Evolutionary conservation across 106 monocot species (phyloP).

Genomic region (Dioscorea zingiberensis): DNA sequence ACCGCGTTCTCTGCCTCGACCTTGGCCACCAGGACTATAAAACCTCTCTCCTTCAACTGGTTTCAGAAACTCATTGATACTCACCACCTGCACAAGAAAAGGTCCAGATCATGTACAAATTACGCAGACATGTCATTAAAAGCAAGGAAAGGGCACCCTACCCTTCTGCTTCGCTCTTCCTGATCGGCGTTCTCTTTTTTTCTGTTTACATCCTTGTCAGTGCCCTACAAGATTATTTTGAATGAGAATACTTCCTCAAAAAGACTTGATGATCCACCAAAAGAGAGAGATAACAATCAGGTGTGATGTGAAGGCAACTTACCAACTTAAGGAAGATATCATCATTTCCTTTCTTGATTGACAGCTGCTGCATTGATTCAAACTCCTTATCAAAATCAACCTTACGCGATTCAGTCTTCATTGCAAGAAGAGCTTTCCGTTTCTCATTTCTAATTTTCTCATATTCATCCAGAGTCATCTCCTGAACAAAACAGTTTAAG

Average conservation of each 20-base stretch:
- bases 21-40: constrained; percentile 33
- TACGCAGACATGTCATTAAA: background rate
- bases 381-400: constrained; percentile 44
- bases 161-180: constrained; percentile 68
- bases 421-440: constrained; percentile 33
- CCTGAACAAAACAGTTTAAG: constrained; percentile 12
- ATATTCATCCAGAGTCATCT: constrained; percentile 52
- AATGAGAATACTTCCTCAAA: background rate
- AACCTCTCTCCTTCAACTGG: constrained; percentile 72
- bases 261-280: too few species aligned
- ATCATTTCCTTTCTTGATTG: constrained; percentile 33
- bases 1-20: too few species aligned
- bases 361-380: constrained; percentile 39
- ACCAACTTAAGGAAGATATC: constrained; percentile 55
- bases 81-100: background rate
- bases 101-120: background rate
- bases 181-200: constrained; percentile 49
- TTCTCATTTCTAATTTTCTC: too few species aligned
- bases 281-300: background rate
- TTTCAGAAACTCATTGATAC: constrained; percentile 77
- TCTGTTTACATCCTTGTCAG: constrained; percentile 54
- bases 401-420: constrained; percentile 34
- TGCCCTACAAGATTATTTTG: constrained; percentile 29
- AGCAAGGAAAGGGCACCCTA: background rate
- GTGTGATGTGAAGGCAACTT: background rate